Base-by-base conservation (phyloP, 257 asterid genomes). In the Anisodus acutangulus region DNA sequence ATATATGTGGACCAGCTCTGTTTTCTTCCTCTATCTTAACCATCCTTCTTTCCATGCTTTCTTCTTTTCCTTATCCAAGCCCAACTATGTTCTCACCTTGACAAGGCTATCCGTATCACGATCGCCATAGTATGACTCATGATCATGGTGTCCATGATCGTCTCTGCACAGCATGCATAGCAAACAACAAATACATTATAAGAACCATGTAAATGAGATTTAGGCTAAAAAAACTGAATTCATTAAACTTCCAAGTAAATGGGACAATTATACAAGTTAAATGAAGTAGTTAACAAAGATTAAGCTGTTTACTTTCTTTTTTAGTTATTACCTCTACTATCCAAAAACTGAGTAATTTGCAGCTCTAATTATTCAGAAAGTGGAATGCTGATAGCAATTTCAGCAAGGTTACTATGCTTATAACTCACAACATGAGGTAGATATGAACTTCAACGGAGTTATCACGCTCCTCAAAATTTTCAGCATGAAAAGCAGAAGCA, bases 71-170 rank as follows among this genome's bases (percentile, higher is more conserved):
- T 82, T 60, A 8, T 58, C 67, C 80, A 81, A 22, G 26, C 35
- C 64, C 82, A 76, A 13, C 11, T 62, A 62, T 66, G 82, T 81
- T 85, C 94, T 90, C 89, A 97, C 99, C 97, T 89, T 90, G 84
- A 95, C 94, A 47, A 97, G 91, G 90, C 87, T 93, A 17, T 93
- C 95, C 11, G 97, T 94, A 88, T 97, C 98, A 78, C 98, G 94
- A 88, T 97, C 98, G 2, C 99, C 99, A 90, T 97, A 95, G 89
- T 97, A 97, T 9, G 99, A 89, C 88, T 97, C 99, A 53, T 97
- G 98, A 9, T 95, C 96, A 79, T 95, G 99, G 90, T 93, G 98
- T 58, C 98, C 98, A 82, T 93, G 96, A 60, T 92, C 94, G 19
- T 91, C 98, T 86, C 98, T 97, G 93, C 45, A 31, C 35, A 1